Base-by-base conservation (phyloP, 2,329 filamentous ascomycete species). In the Cordyceps fumosorosea region DNA sequence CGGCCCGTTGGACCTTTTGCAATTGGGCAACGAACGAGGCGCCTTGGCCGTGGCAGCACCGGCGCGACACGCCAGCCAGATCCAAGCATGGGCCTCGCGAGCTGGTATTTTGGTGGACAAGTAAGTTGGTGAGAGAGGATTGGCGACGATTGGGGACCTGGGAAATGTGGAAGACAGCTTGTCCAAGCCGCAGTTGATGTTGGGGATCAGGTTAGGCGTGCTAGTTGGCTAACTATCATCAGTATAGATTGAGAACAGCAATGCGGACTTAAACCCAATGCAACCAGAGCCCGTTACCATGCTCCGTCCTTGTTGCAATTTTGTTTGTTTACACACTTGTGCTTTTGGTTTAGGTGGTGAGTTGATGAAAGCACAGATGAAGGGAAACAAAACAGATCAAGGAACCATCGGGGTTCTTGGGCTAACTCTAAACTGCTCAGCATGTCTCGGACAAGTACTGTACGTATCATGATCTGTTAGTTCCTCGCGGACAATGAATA, bases 1-100 rank as follows among this genome's bases (percentile, higher is more conserved):
- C 47, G 22, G 56, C 47, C 47, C 34, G 56, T 59, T 52, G 56
- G 47, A 52, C 37, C 56, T 51, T 59, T 52, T 59, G 56, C 48
- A 52, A 29, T 18, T 16, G 42, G 26, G 20, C 32, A 32, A 32
- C 26, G 45, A 45, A 24, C 18, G n/a, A 48, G 45, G 56, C 29
- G 45, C 48, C 56, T 52, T 59, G 47, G 56, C 56, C 32, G 18
- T 40, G 56, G 47, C 51, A 59, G 56, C 47, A 47, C 34, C 56
- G 34, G 56, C 22, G 34, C 34, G 16, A 52, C 29, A 16, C n/a
- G n/a, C n/a, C n/a, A 20, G 34, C 47, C 29, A 59, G 18, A 44
- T 29, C 10, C 34, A 52, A 50, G 44, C 32, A 44, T 50, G 11
- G 44, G 14, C 56, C 32, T 10, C 18, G 18, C 18, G 24, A 56